Evolutionary conservation across 495 filamentous ascomycete species (phyloP).

Genomic region (Penicillium pulvis): DNA sequence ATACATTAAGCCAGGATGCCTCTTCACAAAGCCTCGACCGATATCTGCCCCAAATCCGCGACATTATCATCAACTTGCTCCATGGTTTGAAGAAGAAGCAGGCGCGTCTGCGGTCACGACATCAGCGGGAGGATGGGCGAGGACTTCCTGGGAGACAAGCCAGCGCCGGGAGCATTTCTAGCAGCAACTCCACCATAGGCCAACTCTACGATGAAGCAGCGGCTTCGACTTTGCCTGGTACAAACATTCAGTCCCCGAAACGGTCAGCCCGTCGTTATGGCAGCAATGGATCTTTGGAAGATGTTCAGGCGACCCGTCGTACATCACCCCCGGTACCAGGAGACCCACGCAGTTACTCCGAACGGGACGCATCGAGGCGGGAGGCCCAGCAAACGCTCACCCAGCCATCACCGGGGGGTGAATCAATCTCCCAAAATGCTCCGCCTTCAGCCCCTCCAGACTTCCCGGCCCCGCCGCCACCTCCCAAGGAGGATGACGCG

Average conservation of each 20-base stretch:
- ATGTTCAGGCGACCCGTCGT: constrained; percentile 46
- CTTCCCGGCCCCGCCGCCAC: constrained; percentile 67
- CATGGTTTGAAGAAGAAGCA: constrained; percentile 97
- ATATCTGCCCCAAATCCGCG: constrained; percentile 88
- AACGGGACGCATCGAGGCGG: constrained; percentile 48
- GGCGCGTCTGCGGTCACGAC: constrained; percentile 80
- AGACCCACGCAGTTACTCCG: constrained; percentile 35
- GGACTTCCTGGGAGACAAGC: constrained; percentile 58
- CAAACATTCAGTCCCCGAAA: constrained; percentile 37
- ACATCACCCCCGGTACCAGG: constrained; percentile 41
- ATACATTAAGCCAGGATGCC: constrained; percentile 94
- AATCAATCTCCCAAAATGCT: constrained; percentile 38
- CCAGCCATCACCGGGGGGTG: constrained; percentile 58
- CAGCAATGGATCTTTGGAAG: constrained; percentile 51
- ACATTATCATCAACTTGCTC: constrained; percentile 96
- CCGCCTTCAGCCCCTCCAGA: constrained; percentile 35
- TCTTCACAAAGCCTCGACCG: constrained; percentile 87
- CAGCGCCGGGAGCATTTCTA: constrained; percentile 66
- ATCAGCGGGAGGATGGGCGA: constrained; percentile 64
- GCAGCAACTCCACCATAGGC: constrained; percentile 61
- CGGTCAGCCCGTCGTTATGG: constrained; percentile 51
- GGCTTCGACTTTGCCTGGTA: constrained; percentile 26
- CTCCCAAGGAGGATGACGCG: constrained; percentile 85
- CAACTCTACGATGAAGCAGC: constrained; percentile 66
- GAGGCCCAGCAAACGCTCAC: constrained; percentile 52